These are phyloP conservation scores for Pythium aphanidermatum DNA, from an alignment of 352 stramenopile species.

Conservation along the genomic window DNA sequence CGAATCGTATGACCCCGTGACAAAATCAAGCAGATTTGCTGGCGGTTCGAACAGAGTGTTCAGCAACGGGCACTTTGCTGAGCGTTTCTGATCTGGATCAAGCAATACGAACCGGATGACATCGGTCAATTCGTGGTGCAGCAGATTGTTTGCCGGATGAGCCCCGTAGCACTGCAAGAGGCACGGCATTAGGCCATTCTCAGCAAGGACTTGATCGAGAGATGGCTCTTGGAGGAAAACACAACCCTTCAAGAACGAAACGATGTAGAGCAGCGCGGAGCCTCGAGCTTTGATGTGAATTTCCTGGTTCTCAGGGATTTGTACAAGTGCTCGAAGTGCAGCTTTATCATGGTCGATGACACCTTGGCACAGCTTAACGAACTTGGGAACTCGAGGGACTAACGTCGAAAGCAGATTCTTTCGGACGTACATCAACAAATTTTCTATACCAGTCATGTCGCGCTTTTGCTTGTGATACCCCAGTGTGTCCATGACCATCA, in stretches of 20 bases:
- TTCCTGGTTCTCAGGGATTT: conserved; percentile 31
- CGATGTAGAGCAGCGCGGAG: conserved; percentile 63
- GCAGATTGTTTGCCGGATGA: conserved; percentile 74
- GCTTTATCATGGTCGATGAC: conserved; percentile 53
- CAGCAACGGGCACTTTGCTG: conserved; percentile 67
- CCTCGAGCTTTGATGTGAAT: conserved; percentile 55
- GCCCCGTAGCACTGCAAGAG: conserved; percentile 73
- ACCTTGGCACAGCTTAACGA: conserved; percentile 66
- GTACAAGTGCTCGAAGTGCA: conserved; percentile 35
- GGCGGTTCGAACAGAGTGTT: conserved; percentile 70
- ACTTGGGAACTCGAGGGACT: conserved; percentile 67
- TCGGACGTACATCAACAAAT: conserved; percentile 43
- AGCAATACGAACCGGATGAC: conserved; percentile 83
- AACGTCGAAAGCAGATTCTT: conserved; percentile 40
- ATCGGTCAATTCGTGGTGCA: conserved; percentile 83
- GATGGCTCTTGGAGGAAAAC: conserved; percentile 74
- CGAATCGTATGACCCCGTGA: conserved; percentile 69
- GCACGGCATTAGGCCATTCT: conserved; percentile 75
- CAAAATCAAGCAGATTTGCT: conserved; percentile 76
- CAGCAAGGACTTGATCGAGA: conserved; percentile 61
- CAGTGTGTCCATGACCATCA: conserved; percentile 82
- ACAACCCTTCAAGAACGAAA: conserved; percentile 82
- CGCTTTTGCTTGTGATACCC: conserved; percentile 83
- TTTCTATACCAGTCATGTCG: conserved; percentile 67
- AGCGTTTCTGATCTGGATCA: conserved; percentile 77